Base-by-base conservation (phyloP, 805 yeast species). In the Lachancea sp. region DNA sequence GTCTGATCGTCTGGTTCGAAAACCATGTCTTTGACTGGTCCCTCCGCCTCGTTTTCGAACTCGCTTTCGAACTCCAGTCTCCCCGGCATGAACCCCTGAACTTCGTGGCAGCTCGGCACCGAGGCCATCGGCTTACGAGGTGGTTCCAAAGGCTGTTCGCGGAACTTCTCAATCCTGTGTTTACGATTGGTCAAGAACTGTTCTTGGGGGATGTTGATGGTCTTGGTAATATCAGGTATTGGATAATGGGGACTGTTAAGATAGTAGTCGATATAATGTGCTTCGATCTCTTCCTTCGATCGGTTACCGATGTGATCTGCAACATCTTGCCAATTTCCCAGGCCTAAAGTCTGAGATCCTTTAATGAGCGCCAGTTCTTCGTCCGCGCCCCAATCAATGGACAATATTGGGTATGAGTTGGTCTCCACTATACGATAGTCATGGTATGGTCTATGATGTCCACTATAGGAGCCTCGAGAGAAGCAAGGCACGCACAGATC, bases 21-120 rank as follows among this genome's bases (percentile, higher is more conserved):
- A 2, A 82, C 75, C 95, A 92, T 86, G 59, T 92, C 98, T 57
- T 92, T 92, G 15, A 92, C 86, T 0, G 92, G 80, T 41, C 82
- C 71, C 63, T 92, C 99, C 0, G 98, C 97, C 41, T 92, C 99
- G 54, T 92, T 92, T 59, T 92, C 98, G 29, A 84, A 88, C 60
- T 92, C 99, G 44, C 82, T 86, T 55, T 92, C 99, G 61, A 92
- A 92, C 61, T 92, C 99, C 46, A 92, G 68, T 55, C 99, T 77
- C 31, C 97, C 99, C 29, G 99, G 99, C 99, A 92, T 92, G 60
- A 80, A 92, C 2, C 96, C 97, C 61, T 92, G 97, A 46, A 92
- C 78, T 55, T 94, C 97, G 56, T 94, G 97, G 65, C 97, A 89
- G 42, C 92, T 73, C 0, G 99, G 99, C 5, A 84, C 90, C 5